Evolutionary conservation across 768 basidiomycete genomes (phyloP).

Genomic region (Tricholoma saponaceum): DNA sequence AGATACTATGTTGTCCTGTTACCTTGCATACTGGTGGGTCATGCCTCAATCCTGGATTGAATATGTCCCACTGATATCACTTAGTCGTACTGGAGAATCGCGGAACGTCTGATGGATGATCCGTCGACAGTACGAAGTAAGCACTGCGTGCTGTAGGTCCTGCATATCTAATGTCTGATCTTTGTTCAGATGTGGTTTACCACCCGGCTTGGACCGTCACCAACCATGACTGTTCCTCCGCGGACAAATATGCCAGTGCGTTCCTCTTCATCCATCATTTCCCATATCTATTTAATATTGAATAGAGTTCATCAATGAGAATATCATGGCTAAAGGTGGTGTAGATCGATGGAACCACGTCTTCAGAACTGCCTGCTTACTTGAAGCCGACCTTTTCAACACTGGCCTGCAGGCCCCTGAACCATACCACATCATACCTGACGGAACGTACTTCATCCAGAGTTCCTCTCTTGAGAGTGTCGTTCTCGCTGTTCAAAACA

Average conservation of each 20-base stretch:
- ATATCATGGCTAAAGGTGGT: background rate
- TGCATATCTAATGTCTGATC: background rate
- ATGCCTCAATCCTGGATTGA: background rate
- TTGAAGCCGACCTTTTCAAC: too few species aligned
- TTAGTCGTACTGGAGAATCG: background rate
- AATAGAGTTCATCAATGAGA: background rate
- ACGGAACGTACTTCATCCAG: background rate
- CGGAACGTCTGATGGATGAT: background rate
- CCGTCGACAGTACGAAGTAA: background rate
- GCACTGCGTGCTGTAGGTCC: background rate
- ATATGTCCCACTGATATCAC: background rate
- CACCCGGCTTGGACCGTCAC: background rate
- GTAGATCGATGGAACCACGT: background rate
- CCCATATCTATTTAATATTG: background rate
- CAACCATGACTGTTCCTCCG: background rate
- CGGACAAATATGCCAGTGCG: background rate
- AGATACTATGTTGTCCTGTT: background rate
- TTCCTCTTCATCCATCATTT: background rate
- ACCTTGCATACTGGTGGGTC: background rate
- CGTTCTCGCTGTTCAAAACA: background rate
- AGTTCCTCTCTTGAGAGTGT: background rate
- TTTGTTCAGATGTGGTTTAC: background rate
- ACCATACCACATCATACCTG: background rate
- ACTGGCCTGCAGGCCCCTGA: background rate
- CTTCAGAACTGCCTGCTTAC: background rate